phyloP scores from a whole-genome alignment of 1,139 yeast species.

The Pichia inconspicua region DNA sequence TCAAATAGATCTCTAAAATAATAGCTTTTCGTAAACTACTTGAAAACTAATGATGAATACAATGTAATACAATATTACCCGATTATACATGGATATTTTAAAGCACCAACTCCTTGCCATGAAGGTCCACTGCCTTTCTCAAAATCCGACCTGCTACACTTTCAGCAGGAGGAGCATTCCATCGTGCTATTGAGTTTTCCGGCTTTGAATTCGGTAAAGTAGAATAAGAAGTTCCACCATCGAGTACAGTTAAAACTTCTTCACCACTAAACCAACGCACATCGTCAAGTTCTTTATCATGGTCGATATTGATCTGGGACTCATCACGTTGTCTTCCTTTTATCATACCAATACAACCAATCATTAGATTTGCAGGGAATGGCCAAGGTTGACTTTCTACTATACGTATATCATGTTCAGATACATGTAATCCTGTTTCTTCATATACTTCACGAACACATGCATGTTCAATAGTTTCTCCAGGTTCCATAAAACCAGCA shows the following conservation, averaged over 20 bases:
- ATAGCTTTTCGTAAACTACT: no score
- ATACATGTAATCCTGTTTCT: conserved; percentile 69
- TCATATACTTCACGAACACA: conserved; percentile 90
- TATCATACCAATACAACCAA: conserved; percentile 78
- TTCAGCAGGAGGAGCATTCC: conserved; percentile 13
- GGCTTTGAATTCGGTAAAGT: background rate
- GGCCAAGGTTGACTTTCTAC: conserved; percentile 92
- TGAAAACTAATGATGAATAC: no score
- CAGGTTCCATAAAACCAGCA: conserved; percentile 95
- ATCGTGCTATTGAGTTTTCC: background rate
- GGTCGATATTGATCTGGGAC: conserved; percentile 60
- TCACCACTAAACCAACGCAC: conserved; percentile 73
- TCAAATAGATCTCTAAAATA: no score
- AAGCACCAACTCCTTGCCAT: background rate
- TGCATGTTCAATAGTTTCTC: conserved; percentile 85
- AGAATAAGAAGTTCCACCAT: conserved; percentile 1
- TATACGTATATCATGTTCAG: conserved; percentile 47
- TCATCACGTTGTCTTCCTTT: conserved; percentile 48
- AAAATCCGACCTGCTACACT: conserved; percentile 15
- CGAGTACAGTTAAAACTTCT: conserved; percentile 30
- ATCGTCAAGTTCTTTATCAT: conserved; percentile 78
- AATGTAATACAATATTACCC: no score
- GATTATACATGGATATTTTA: no score
- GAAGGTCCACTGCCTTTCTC: background rate
- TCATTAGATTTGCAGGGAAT: conserved; percentile 86